These are phyloP conservation scores for Pestalotiopsis sp. DNA, from an alignment of 2,329 filamentous ascomycete species.

Conservation along the genomic window DNA sequence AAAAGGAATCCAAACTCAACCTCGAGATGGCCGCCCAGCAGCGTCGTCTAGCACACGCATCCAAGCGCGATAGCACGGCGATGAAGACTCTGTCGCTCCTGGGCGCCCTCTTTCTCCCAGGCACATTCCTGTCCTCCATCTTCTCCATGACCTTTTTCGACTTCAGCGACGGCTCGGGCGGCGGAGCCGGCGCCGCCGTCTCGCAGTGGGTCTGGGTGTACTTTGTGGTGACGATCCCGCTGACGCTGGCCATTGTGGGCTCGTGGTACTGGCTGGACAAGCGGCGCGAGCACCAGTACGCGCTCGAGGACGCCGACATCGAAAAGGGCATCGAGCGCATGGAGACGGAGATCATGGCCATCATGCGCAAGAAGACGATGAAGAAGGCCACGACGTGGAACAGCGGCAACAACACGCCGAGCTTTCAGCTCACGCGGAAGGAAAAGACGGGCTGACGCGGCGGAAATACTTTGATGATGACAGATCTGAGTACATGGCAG, in stretches of 20 bases:
- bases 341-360: constrained; percentile 59
- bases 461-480: background rate
- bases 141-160: constrained; percentile 72
- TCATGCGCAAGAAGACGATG: constrained; percentile 59
- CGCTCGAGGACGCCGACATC: constrained; percentile 51
- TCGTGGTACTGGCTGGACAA: constrained; percentile 59
- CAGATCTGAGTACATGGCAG: background rate
- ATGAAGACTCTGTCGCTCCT: constrained; percentile 69
- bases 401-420: constrained; percentile 24
- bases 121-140: constrained; percentile 63
- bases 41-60: constrained; percentile 59
- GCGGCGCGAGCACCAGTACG: constrained; percentile 50
- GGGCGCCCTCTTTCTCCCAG: constrained; percentile 65
- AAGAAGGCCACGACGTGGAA: constrained; percentile 59
- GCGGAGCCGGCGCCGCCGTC: constrained; percentile 44
- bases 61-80: constrained; percentile 63
- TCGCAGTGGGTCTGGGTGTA: constrained; percentile 63
- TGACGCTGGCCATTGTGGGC: constrained; percentile 57
- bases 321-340: constrained; percentile 58
- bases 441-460: constrained; percentile 10
- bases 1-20: constrained; percentile 66
- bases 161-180: constrained; percentile 47
- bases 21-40: constrained; percentile 65
- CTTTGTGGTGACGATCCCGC: constrained; percentile 61
- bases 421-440: constrained; percentile 16